A percentile compares a stretch with the other conserved stretches of the same genome.
These are phyloP conservation scores for Russula lepida DNA, from an alignment of 768 basidiomycete species.

Conservation along the genomic window DNA sequence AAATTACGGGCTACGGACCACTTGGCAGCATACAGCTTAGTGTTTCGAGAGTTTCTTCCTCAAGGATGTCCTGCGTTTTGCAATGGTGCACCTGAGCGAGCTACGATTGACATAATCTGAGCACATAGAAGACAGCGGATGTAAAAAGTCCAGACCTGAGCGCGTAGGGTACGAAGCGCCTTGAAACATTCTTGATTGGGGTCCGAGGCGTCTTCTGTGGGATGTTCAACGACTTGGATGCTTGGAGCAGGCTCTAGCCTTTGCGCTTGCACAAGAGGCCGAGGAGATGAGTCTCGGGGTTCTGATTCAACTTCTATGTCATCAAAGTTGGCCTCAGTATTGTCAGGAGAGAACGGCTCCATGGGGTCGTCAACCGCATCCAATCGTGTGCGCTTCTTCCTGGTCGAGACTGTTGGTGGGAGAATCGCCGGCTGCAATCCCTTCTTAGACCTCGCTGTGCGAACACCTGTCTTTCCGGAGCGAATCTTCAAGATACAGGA, in stretches of 20 bases:
- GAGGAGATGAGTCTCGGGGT: not conserved
- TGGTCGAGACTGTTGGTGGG: not conserved
- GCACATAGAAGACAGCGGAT: not conserved
- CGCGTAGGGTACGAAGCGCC: conserved; percentile 14
- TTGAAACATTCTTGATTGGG: not conserved
- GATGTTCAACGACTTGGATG: conserved; percentile 1
- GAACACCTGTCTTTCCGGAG: not conserved
- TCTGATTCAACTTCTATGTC: conserved; percentile 8
- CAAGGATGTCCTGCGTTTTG: conserved; percentile 28
- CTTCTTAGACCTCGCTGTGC: not conserved
- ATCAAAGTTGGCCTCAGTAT: conserved; percentile 7
- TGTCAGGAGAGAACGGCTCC: not conserved
- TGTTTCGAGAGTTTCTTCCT: conserved; percentile 31
- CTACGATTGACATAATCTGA: not conserved
- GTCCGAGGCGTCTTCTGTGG: not conserved
- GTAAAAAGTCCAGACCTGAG: conserved; percentile 9
- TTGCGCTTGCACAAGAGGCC: not conserved
- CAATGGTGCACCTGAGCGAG: not conserved
- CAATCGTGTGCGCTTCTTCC: not conserved
- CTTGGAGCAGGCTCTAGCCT: conserved; percentile 1
- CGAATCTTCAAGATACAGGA: conserved; percentile 7
- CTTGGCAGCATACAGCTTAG: conserved; percentile 35
- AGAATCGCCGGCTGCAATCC: not conserved
- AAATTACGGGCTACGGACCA: conserved; percentile 26
- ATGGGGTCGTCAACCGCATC: conserved; percentile 1